A percentile compares a stretch with the other conserved stretches of the same genome.
Evolutionary conservation across 257 asterid genomes (phyloP).

Genomic region (Gentiana straminea): DNA sequence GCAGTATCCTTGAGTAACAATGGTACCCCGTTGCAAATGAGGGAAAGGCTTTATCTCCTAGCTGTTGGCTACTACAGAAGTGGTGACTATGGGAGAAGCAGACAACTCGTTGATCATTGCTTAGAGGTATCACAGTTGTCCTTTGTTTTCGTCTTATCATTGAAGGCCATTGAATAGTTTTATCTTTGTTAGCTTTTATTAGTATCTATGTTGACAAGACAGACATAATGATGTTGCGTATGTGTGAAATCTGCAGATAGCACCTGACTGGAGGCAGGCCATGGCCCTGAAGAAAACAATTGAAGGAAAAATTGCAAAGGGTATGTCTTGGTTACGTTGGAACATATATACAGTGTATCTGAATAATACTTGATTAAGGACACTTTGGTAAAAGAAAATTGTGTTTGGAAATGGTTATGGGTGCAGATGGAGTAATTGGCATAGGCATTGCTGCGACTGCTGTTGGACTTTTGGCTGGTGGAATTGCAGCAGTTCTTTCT

Average conservation of each 20-base stretch:
- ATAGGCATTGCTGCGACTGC: slow-evolving; percentile 86
- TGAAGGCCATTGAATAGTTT: too few relatives aligned
- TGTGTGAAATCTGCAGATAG: slow-evolving; percentile 30
- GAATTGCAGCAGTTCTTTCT: slow-evolving; percentile 58
- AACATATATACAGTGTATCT: too few relatives aligned
- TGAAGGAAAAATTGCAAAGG: slow-evolving; percentile 78
- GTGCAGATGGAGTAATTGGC: slow-evolving; percentile 71
- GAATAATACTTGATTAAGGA: neutral
- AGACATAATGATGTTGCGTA: too few relatives aligned
- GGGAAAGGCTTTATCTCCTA: slow-evolving; percentile 75
- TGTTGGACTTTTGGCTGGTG: slow-evolving; percentile 76
- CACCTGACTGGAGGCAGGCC: slow-evolving; percentile 93
- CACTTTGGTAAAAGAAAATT: too few relatives aligned
- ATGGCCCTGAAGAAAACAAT: slow-evolving; percentile 66
- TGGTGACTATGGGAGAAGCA: slow-evolving; percentile 70
- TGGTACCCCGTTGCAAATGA: slow-evolving; percentile 35
- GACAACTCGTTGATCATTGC: slow-evolving; percentile 67
- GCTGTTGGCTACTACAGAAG: slow-evolving; percentile 81
- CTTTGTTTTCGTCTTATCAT: neutral
- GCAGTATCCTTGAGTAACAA: slow-evolving; percentile 62
- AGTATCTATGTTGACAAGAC: too few relatives aligned
- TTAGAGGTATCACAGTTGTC: slow-evolving; percentile 45
- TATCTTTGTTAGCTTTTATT: too few relatives aligned
- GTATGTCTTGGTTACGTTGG: slow-evolving; percentile 12
- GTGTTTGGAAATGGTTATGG: neutral